Percentiles rank a stretch among this genome's conserved stretches.
Conservation (phyloP, 106 monocot species). For the Dendrobium officinale region DNA sequence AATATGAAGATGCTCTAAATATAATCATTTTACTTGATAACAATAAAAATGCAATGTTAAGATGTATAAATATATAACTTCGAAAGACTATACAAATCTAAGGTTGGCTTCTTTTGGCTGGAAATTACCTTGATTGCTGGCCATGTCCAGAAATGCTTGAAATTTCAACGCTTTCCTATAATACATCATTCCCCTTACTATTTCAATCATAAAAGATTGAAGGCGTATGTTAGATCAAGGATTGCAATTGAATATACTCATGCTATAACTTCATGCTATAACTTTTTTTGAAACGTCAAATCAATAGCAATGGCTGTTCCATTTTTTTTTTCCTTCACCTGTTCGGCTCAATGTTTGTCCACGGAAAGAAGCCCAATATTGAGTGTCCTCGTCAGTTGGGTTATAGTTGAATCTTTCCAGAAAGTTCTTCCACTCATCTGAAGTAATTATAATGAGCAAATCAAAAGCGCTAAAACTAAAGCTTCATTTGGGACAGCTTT, state of each 20-base stretch:
- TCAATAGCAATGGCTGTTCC: neutral
- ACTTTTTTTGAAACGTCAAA: neutral
- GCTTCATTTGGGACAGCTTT: no score
- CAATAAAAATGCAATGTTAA: neutral
- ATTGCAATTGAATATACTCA: neutral
- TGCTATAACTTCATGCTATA: neutral
- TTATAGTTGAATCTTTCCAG: conserved; percentile 33
- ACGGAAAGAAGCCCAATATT: conserved; percentile 73
- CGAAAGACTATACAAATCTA: neutral
- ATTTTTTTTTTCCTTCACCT: conserved; percentile 19
- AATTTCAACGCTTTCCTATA: conserved; percentile 56
- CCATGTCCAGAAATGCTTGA: conserved; percentile 60
- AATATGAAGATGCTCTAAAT: neutral
- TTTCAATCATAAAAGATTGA: conserved; percentile 6
- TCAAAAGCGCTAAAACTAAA: neutral
- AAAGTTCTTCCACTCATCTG: conserved; percentile 79
- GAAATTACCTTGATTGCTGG: conserved; percentile 33
- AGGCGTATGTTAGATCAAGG: neutral
- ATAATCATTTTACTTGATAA: neutral
- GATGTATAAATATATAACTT: neutral
- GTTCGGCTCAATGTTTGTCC: conserved; percentile 77
- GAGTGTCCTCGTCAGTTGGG: conserved; percentile 32
- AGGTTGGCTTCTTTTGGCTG: neutral
- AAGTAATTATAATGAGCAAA: conserved; percentile 4
- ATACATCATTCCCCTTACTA: conserved; percentile 84